phyloP scores from a whole-genome alignment of 2,329 filamentous ascomycete species.

The Diaporthe ilicicola region DNA sequence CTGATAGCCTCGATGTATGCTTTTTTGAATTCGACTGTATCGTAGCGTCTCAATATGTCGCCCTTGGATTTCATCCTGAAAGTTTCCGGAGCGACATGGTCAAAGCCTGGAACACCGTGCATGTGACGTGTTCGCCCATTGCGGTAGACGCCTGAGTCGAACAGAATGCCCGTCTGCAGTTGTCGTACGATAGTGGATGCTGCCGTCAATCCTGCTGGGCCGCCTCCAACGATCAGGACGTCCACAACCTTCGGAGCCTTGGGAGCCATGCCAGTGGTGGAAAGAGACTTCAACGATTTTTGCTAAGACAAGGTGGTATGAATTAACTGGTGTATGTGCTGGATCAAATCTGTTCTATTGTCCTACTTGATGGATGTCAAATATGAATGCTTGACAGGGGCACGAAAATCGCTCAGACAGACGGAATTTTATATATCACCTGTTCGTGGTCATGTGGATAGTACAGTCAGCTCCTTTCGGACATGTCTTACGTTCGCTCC shows the following conservation, averaged over 20 bases:
- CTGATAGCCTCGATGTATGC: slow-evolving; percentile 39
- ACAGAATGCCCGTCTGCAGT: slow-evolving; percentile 54
- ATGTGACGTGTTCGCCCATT: slow-evolving; percentile 57
- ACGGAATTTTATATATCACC: slow-evolving; percentile 1
- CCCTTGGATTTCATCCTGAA: slow-evolving; percentile 46
- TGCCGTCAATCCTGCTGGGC: slow-evolving; percentile 59
- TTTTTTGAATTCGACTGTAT: slow-evolving; percentile 42
- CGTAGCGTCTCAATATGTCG: slow-evolving; percentile 46
- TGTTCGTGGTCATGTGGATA: slow-evolving; percentile 7
- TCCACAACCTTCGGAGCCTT: slow-evolving; percentile 25
- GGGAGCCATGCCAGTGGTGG: too few relatives aligned
- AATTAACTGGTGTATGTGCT: neutral
- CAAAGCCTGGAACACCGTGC: slow-evolving; percentile 54
- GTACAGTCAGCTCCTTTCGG: slow-evolving; percentile 10
- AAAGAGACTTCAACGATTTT: neutral
- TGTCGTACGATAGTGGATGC: slow-evolving; percentile 59
- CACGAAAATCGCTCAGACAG: neutral
- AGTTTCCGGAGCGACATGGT: slow-evolving; percentile 46
- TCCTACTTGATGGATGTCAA: neutral
- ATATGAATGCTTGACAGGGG: neutral
- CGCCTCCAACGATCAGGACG: slow-evolving; percentile 60
- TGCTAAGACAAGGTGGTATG: too few relatives aligned
- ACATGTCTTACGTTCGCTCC: slow-evolving; percentile 18
- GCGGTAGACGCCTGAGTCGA: slow-evolving; percentile 60
- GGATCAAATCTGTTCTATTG: neutral